These are phyloP conservation scores for Microdochium bolleyi DNA, from an alignment of 2,329 filamentous ascomycete genomes.

Conservation along the genomic window DNA sequence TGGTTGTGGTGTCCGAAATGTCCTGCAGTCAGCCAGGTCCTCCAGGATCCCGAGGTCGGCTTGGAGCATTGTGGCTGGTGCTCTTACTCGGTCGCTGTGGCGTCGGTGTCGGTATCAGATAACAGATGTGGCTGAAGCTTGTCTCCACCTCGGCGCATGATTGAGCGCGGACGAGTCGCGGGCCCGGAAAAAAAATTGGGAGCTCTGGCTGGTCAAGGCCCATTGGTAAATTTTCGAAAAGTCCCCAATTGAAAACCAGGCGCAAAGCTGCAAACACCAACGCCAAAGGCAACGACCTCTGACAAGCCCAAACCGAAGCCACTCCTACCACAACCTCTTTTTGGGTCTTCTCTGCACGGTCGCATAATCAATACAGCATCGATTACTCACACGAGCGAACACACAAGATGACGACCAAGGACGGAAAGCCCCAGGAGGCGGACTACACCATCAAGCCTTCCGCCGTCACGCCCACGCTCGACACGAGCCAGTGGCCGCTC, in stretches of 20 bases:
- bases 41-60: no score
- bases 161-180: background rate
- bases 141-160: background rate
- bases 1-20: no score
- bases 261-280: background rate
- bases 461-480: conserved; percentile 66
- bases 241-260: background rate
- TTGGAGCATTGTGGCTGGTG: background rate
- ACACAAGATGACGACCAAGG: conserved; percentile 37
- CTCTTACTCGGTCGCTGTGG: background rate
- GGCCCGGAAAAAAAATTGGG: background rate
- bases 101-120: background rate
- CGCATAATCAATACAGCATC: conserved; percentile 16
- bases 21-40: no score
- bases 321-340: background rate
- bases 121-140: conserved; percentile 2
- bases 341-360: background rate
- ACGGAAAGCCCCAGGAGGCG: conserved; percentile 45
- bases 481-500: conserved; percentile 87
- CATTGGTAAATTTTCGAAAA: background rate
- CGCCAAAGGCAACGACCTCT: background rate
- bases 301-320: background rate
- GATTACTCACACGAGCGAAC: background rate
- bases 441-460: conserved; percentile 91
- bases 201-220: background rate